phyloP scores from a whole-genome alignment of 164 flowering plant species.

The Euptelea pleiosperma region DNA sequence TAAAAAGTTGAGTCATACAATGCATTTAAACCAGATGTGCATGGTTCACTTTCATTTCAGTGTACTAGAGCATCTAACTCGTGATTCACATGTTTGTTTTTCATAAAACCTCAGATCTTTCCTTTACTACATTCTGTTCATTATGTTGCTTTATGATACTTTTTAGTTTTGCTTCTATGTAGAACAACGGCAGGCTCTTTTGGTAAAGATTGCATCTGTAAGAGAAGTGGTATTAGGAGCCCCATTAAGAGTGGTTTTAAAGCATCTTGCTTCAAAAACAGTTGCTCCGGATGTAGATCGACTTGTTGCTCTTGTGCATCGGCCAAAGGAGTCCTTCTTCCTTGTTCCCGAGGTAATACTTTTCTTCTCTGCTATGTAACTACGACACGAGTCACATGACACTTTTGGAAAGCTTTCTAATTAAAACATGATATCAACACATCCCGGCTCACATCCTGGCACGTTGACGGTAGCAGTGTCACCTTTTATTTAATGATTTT shows the following conservation, averaged over 20 bases:
- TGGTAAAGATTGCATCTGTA: conserved; percentile 83
- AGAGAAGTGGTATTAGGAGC: conserved; percentile 98
- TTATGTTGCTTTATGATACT: conserved; percentile 1
- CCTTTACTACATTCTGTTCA: not conserved
- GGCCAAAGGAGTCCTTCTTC: conserved; percentile 88
- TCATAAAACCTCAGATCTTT: not conserved
- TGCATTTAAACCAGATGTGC: too few relatives aligned
- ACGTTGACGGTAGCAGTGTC: too few relatives aligned
- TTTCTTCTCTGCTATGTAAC: not conserved
- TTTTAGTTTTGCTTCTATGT: conserved; percentile 15
- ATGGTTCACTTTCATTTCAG: too few relatives aligned
- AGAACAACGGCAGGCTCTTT: conserved; percentile 59
- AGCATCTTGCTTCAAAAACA: conserved; percentile 63
- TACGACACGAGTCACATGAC: not conserved
- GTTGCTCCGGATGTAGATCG: conserved; percentile 55
- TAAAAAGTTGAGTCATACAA: too few relatives aligned
- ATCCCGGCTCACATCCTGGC: too few relatives aligned
- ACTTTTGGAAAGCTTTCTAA: too few relatives aligned
- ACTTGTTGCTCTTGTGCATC: conserved; percentile 84
- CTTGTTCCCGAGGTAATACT: conserved; percentile 73
- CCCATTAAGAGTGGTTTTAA: conserved; percentile 65
- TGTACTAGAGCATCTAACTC: too few relatives aligned
- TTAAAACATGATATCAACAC: too few relatives aligned
- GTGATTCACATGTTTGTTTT: too few relatives aligned
- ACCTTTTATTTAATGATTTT: too few relatives aligned